A percentile compares a stretch with the other conserved stretches of the same genome.
Conservation (phyloP, 305 asterid genomes). For the Nicotiana rustica region DNA sequence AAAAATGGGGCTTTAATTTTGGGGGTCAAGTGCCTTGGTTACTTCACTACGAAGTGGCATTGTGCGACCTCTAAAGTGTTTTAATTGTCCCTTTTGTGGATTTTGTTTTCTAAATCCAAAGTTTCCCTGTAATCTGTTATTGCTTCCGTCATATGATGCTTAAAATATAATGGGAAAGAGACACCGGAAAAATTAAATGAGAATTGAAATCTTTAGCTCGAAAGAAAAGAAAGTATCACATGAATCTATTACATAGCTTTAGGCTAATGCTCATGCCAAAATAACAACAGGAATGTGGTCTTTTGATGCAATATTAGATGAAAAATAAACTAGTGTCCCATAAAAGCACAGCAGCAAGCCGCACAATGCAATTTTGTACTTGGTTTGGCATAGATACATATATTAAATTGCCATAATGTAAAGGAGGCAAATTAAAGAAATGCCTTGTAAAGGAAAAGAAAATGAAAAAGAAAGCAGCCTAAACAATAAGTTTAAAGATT, state of each 20-base stretch:
- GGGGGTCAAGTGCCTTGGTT: too few relatives aligned
- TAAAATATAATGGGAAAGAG: background rate
- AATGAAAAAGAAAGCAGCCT: background rate
- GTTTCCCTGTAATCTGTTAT: background rate
- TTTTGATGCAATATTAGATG: background rate
- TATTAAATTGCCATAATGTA: constrained; percentile 31
- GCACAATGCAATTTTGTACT: constrained; percentile 38
- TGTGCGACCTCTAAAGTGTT: background rate
- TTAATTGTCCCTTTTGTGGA: background rate
- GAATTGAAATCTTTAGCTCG: background rate
- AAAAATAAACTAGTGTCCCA: constrained; percentile 37
- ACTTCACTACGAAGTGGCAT: too few relatives aligned
- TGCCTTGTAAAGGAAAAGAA: constrained; percentile 28
- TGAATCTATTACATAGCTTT: background rate
- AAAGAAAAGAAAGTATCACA: background rate
- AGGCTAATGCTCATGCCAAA: background rate
- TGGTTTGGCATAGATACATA: background rate
- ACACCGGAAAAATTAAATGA: background rate
- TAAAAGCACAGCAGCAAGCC: constrained; percentile 40
- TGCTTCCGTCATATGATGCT: background rate
- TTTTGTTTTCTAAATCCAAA: background rate
- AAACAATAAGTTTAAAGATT: background rate
- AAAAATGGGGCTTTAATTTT: too few relatives aligned
- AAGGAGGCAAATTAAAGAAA: constrained; percentile 5
- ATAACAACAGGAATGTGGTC: background rate